Evolutionary conservation across 2,329 filamentous ascomycete species (phyloP).

Genomic region (Trichoderma koningiopsis): DNA sequence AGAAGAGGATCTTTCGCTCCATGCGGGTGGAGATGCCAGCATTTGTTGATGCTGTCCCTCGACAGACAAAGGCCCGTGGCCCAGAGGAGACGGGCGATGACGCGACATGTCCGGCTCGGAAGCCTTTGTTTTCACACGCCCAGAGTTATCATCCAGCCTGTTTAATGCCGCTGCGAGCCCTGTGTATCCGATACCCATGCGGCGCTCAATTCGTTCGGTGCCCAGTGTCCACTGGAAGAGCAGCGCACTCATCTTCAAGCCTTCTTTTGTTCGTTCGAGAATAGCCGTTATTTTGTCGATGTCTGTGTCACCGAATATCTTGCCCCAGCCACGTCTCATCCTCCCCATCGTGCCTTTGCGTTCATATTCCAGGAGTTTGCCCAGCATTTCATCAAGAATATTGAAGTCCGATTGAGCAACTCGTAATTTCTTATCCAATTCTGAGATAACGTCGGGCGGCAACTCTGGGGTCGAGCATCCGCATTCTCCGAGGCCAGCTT

Average conservation of each 20-base stretch:
- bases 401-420: conserved; percentile 64
- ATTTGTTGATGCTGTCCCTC: conserved; percentile 8
- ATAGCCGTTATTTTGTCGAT: conserved; percentile 61
- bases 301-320: conserved; percentile 64
- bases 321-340: conserved; percentile 62
- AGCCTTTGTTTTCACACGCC: conserved; percentile 4
- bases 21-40: background rate
- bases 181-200: conserved; percentile 67
- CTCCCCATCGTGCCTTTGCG: conserved; percentile 61
- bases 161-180: conserved; percentile 67
- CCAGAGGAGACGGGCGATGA: conserved; percentile 3
- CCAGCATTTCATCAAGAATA: conserved; percentile 63
- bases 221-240: conserved; percentile 68
- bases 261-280: conserved; percentile 60
- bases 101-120: conserved; percentile 11
- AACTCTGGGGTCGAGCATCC: conserved; percentile 54
- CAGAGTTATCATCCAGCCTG: conserved; percentile 33
- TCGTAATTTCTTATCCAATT: conserved; percentile 65
- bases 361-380: conserved; percentile 63
- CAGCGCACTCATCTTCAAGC: conserved; percentile 63
- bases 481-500: conserved; percentile 63
- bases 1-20: conserved; percentile 18
- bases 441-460: conserved; percentile 61
- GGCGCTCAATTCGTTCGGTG: conserved; percentile 58
- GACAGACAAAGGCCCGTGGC: background rate